Evolutionary conservation across 2,329 filamentous ascomycete species (phyloP), one percentile per base, ranked within the genome.

Genomic region (Fusarium nurragi): DNA sequence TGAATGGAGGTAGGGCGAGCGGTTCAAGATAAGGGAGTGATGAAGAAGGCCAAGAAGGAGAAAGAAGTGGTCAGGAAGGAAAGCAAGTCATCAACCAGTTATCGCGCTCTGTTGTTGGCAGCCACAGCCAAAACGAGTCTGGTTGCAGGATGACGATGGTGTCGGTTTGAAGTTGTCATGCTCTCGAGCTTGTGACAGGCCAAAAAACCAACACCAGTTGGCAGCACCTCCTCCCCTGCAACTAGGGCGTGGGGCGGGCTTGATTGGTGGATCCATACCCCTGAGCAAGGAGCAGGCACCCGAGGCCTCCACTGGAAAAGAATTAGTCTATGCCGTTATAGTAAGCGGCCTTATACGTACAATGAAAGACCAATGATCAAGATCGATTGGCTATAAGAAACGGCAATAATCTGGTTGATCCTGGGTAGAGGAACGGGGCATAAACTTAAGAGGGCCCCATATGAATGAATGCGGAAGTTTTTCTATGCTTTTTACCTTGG

Each of bases 161-260:
- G 60, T 45, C 65, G 51, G 64, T 54, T 67, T 65, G 60, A 62
- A 58, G 51, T 62, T 50, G 63, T 61, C 63, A 65, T 65, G 50
- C 41, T 58, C 19, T 49, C 34, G 32, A 54, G 61, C 61, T 64
- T 64, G 60, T 64, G 61, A 65, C 61, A 61, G 58, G 57, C 45
- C 40, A 34, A 53, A 45, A 54, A 60, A 22, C 34, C 21, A 52
- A 25, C 12, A 22, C 39, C 21, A 28, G 26, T 51, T 51, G 45
- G 40, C 36, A 54, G n/a, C 32, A 47, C 34, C 50, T 55, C 41
- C 52, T 57, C 54, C 54, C 44, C 54, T 28, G 57, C 22, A 55
- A 32, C 43, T 49, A 47, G 36, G 34, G 16, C 32, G n/a, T 34
- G 36, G 39, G 32, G 47, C 28, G 16, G 36, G 25, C 18, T 22